Evolutionary conservation across 768 basidiomycete species (phyloP).

Genomic region (Tubosaeta brunneosetosa): DNA sequence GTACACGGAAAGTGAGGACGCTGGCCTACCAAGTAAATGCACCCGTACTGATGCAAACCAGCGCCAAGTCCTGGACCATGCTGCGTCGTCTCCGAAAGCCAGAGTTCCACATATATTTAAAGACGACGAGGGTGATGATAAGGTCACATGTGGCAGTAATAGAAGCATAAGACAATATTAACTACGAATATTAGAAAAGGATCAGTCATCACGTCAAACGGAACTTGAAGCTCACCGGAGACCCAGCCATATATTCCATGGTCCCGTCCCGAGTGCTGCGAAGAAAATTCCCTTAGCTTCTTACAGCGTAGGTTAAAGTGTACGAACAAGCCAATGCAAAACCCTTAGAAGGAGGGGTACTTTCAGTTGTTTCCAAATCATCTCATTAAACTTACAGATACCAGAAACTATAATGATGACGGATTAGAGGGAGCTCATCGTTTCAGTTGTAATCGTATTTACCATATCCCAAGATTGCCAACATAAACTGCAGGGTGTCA

Average conservation of each 20-base stretch:
- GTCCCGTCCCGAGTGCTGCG: conserved; percentile 3
- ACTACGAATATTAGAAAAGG: neutral
- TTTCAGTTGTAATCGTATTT: neutral
- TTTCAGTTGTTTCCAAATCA: neutral
- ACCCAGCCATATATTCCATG: neutral
- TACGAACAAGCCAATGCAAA: neutral
- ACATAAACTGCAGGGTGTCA: neutral
- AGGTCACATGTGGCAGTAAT: neutral
- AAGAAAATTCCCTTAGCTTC: neutral
- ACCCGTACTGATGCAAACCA: conserved; percentile 10
- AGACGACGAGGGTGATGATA: neutral
- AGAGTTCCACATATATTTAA: conserved; percentile 18
- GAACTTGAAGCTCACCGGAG: conserved; percentile 2
- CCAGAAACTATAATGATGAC: conserved; percentile 1
- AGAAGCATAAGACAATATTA: neutral
- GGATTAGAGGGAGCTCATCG: neutral
- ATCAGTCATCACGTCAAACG: neutral
- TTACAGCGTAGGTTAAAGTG: neutral
- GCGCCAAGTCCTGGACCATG: conserved; percentile 6
- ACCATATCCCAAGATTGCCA: neutral
- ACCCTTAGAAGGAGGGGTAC: neutral
- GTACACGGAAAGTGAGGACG: too few relatives aligned
- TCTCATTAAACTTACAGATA: conserved; percentile 1
- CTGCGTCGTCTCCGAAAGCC: conserved; percentile 8
- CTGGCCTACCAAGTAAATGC: conserved; percentile 7